A percentile compares a stretch with the other conserved stretches of the same genome.
Conservation (phyloP, 2,329 filamentous ascomycete genomes). For the Microdochium nivale region DNA sequence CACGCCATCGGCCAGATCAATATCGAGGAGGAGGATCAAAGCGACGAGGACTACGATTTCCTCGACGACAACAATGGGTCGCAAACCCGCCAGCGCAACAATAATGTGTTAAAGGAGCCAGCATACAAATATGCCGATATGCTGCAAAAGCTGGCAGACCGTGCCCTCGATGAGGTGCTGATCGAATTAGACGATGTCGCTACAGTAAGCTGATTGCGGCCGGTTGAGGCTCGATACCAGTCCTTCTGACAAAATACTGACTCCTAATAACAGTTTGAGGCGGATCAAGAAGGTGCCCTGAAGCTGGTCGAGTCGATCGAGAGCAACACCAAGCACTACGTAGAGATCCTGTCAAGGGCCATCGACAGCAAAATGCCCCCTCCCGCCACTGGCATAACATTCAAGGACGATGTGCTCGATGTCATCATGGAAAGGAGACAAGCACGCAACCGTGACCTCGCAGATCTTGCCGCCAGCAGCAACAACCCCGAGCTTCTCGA, state of each 20-base stretch:
- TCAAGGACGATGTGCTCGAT: constrained; percentile 96
- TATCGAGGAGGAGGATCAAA: constrained; percentile 78
- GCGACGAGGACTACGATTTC: constrained; percentile 78
- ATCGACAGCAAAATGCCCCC: constrained; percentile 80
- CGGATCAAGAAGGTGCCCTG: constrained; percentile 56
- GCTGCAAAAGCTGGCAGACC: constrained; percentile 79
- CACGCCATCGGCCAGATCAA: constrained; percentile 78
- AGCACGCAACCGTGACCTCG: constrained; percentile 72
- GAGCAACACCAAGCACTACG: constrained; percentile 88
- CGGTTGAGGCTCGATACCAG: constrained; percentile 1
- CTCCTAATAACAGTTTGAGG: constrained; percentile 56
- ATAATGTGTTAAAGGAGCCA: constrained; percentile 42
- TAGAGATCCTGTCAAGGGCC: constrained; percentile 82
- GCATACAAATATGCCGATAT: constrained; percentile 84
- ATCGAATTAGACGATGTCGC: constrained; percentile 87
- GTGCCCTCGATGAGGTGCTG: constrained; percentile 65
- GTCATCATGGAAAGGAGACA: constrained; percentile 91
- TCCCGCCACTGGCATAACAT: constrained; percentile 72
- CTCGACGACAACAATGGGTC: constrained; percentile 72
- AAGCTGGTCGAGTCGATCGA: constrained; percentile 79
- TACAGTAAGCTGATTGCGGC: constrained; percentile 40
- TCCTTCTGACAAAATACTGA: background rate
- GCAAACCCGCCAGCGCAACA: constrained; percentile 37
- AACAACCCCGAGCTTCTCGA: constrained; percentile 57
- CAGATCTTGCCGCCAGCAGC: constrained; percentile 55